Percentiles rank a stretch among this genome's conserved stretches.
Conservation (phyloP, 2,329 filamentous ascomycete species). For the Metarhizium robertsii region DNA sequence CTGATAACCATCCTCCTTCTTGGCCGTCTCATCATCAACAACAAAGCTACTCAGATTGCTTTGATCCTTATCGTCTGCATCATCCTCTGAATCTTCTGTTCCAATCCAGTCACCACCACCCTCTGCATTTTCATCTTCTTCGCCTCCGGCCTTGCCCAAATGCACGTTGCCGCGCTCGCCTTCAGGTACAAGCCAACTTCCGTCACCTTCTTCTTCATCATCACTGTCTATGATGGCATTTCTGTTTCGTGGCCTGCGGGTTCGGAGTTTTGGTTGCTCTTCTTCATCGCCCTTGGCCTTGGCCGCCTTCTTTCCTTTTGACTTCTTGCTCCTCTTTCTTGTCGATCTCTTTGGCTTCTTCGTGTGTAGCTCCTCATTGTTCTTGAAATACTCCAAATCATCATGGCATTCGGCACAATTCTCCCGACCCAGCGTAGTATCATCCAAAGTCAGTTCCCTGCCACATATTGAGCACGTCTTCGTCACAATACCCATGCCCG, state of each 20-base stretch:
- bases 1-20: slow-evolving; percentile 21
- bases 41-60: slow-evolving; percentile 48
- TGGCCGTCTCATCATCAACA: slow-evolving; percentile 37
- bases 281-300: slow-evolving; percentile 11
- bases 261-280: slow-evolving; percentile 9
- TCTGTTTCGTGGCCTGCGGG: slow-evolving; percentile 33
- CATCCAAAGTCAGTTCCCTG: slow-evolving; percentile 48
- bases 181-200: slow-evolving; percentile 71
- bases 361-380: slow-evolving; percentile 29
- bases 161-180: slow-evolving; percentile 49
- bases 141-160: slow-evolving; percentile 72
- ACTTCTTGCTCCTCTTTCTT: slow-evolving; percentile 13
- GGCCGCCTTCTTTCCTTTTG: slow-evolving; percentile 23
- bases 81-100: slow-evolving; percentile 56
- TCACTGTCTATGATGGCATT: slow-evolving; percentile 58
- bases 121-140: slow-evolving; percentile 81
- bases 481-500: slow-evolving; percentile 66
- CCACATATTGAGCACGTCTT: slow-evolving; percentile 83
- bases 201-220: slow-evolving; percentile 61
- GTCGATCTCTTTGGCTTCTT: slow-evolving; percentile 29
- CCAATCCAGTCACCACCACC: slow-evolving; percentile 73
- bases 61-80: slow-evolving; percentile 43
- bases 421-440: slow-evolving; percentile 29
- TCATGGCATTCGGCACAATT: slow-evolving; percentile 65
- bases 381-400: slow-evolving; percentile 59